Evolutionary conservation across 164 flowering plant species (phyloP).

Genomic region (Magnolia kwangsiensis): DNA sequence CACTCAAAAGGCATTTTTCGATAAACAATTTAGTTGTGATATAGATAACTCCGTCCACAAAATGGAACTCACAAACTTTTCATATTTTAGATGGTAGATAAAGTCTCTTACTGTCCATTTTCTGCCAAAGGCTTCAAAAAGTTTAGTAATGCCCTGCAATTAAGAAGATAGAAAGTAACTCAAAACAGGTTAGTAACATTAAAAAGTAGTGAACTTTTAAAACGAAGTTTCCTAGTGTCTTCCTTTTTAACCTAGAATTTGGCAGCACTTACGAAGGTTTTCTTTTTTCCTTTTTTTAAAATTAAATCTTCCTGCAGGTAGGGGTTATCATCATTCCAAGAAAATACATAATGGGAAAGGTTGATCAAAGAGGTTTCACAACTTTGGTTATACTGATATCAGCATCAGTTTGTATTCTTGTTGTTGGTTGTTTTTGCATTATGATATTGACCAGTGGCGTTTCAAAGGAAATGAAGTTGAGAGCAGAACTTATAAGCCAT

Average conservation of each 20-base stretch:
- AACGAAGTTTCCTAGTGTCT: background rate
- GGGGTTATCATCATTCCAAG: slow-evolving; percentile 93
- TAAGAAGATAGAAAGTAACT: too few relatives aligned
- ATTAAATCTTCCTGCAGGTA: slow-evolving; percentile 49
- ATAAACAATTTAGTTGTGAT: background rate
- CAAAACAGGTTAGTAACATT: too few relatives aligned
- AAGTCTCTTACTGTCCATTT: too few relatives aligned
- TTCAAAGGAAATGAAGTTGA: slow-evolving; percentile 95
- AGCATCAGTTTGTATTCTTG: slow-evolving; percentile 79
- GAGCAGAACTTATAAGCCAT: slow-evolving; percentile 93
- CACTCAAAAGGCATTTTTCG: background rate
- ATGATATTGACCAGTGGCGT: slow-evolving; percentile 90
- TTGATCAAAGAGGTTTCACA: slow-evolving; percentile 76
- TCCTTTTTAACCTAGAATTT: background rate
- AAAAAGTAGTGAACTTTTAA: background rate
- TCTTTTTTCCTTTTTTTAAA: too few relatives aligned
- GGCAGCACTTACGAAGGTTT: background rate
- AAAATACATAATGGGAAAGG: slow-evolving; percentile 86
- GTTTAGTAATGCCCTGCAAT: too few relatives aligned
- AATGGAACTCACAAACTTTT: too few relatives aligned
- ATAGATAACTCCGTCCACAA: too few relatives aligned
- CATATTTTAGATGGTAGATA: too few relatives aligned
- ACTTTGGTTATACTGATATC: slow-evolving; percentile 82
- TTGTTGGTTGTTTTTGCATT: slow-evolving; percentile 85
- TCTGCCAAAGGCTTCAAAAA: too few relatives aligned